phyloP scores from a whole-genome alignment of 371 early-diverging fungal genomes.

The Lichtheimia hyalospora region DNA sequence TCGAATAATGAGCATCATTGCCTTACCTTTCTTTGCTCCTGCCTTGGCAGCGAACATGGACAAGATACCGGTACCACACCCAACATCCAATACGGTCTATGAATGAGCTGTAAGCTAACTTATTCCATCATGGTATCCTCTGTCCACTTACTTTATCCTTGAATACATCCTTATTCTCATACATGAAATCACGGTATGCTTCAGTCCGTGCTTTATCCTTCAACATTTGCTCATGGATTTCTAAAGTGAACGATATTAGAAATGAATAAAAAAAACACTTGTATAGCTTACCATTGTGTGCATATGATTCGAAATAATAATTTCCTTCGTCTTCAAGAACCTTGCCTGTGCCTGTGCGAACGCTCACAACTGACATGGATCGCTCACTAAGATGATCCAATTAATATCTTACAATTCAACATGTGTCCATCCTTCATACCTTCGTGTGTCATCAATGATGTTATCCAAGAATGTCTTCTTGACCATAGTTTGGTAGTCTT shows the following conservation, averaged over 20 bases:
- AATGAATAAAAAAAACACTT: neutral
- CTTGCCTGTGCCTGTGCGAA: slow-evolving; percentile 1
- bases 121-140: neutral
- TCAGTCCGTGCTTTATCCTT: slow-evolving; percentile 82
- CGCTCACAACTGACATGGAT: slow-evolving; percentile 10
- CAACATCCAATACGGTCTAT: slow-evolving; percentile 61
- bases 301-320: slow-evolving; percentile 87
- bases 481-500: slow-evolving; percentile 70
- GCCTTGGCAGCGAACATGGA: slow-evolving; percentile 98
- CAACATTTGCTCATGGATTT: slow-evolving; percentile 67
- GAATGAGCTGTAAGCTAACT: neutral
- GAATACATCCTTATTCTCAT: slow-evolving; percentile 82
- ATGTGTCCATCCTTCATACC: slow-evolving; percentile 45
- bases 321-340: slow-evolving; percentile 46
- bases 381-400: slow-evolving; percentile 9
- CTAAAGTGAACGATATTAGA: slow-evolving; percentile 9
- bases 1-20: too few relatives aligned
- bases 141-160: slow-evolving; percentile 67
- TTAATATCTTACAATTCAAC: neutral
- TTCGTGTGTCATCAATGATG: slow-evolving; percentile 29
- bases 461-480: slow-evolving; percentile 71
- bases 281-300: slow-evolving; percentile 60
- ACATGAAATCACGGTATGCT: slow-evolving; percentile 79
- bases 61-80: slow-evolving; percentile 97
- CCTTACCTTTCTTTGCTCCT: slow-evolving; percentile 27